Base-by-base conservation (phyloP, 2,329 filamentous ascomycete species). In the Lithohypha guttulata region DNA sequence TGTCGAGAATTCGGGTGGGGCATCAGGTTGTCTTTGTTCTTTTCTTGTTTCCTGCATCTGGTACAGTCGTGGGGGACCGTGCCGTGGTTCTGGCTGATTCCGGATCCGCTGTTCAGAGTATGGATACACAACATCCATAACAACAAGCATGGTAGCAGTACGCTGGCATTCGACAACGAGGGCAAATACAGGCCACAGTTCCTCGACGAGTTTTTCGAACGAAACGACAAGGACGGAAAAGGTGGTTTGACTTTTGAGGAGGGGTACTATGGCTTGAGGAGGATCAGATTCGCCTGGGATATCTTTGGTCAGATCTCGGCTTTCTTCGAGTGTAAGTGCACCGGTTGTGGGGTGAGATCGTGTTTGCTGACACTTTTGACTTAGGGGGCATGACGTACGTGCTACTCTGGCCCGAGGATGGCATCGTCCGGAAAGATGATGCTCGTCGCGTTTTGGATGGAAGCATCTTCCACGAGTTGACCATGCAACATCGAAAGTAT, bases 11-110 rank as follows among this genome's bases (percentile, higher is more conserved):
- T 68, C 13, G 68, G 68, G 17, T 72, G 43, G 41, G 35, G 33
- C 5, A 40, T 64, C 14, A 8, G 65, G 13, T 56, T 73, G 28
- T 64, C 61, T 1, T 15, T 66, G 3, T 17, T 71, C 15, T 59
- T 64, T 2, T 54, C 65, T 5, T 43, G 67, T 40, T 56, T 73
- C 46, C 71, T 73, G 51, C 62, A 73, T 51, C 43, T 50, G 39
- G 62, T 60, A 47, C 65, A 73, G 48, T 67, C 64, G 3, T 74
- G 71, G 50, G 63, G 68, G 2, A 71, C 68, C 0, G 47, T 53
- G 0, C 53, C 59, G 0, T 51, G 55, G 19, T 60, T 55, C 51
- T 34, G 10, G 5, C 29, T 33, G 13, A 42, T 70, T 2, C 70
- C 70, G 0, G 62, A 67, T 39, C 63, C 63, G 1, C 57, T 57